Evolutionary conservation across 352 stramenopile genomes (phyloP), one percentile per base, ranked within the genome.

Genomic region (Aphanomyces cochlioides): DNA sequence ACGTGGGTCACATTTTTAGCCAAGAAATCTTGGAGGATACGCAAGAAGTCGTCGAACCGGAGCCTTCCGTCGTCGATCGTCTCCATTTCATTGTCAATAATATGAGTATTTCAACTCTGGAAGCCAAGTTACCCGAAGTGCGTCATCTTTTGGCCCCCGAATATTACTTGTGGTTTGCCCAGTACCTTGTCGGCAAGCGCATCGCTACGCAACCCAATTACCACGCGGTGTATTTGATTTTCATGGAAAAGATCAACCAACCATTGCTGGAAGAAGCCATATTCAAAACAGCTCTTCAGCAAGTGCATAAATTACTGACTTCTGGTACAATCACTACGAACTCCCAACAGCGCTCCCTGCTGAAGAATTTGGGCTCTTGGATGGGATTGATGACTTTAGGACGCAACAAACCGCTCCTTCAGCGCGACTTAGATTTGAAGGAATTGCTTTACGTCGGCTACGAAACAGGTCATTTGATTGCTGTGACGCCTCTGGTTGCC

Each of bases 11-110:
- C 74, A 96, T 96, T 67, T 94, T 96, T 72, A 78, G 92, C 56
- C 81, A 86, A 5, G 83, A 79, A 40, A 92, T 76, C 45, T 71
- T 75, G 4, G 66, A 87, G 17, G 83, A 93, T 43, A 66, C 79
- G 37, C 82, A 90, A 73, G 77, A 74, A 12, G 75, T 92, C 36
- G 70, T 77, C 48, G 86, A 96, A 66, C 88, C 88, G 0, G 88
- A 94, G 12, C 84, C 93, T 73, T 84, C 69, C 21, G 74, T 98
- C 56, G 87, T 98, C 65, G 97, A 99, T 77, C 84, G 96, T n/a
- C 97, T 99, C 72, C 96, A 99, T 77, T 99, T 99, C 73, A 95
- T 99, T 19, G 97, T 99, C 74, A 99, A 99, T 82, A 99, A 99
- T 77, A 94, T 99, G 77, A 98, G 96, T 54, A 93, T 97, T 63